Evolutionary conservation across 805 yeast species (phyloP).

Genomic region (Nakazawaea ernobii): DNA sequence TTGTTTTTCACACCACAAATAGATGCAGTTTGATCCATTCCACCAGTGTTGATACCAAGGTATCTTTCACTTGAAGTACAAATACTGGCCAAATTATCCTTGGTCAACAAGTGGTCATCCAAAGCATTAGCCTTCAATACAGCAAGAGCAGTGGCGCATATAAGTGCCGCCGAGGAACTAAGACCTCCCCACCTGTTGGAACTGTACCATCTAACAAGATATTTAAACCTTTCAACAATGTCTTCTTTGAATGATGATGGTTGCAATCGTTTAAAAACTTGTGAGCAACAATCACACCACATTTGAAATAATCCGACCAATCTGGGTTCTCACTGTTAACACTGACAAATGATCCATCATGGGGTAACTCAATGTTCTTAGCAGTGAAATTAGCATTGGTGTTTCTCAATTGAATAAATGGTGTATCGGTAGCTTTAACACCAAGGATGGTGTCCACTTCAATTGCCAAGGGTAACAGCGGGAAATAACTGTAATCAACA

Average conservation of each 20-base stretch:
- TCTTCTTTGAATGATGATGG: neutral
- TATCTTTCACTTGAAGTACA: slow-evolving; percentile 66
- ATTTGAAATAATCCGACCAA: slow-evolving; percentile 68
- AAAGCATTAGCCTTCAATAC: slow-evolving; percentile 48
- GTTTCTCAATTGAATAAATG: slow-evolving; percentile 25
- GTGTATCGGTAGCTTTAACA: slow-evolving; percentile 22
- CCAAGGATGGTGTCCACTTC: slow-evolving; percentile 58
- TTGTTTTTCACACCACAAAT: slow-evolving; percentile 55
- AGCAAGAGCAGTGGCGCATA: slow-evolving; percentile 57
- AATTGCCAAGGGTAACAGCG: slow-evolving; percentile 71
- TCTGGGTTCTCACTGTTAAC: slow-evolving; percentile 46
- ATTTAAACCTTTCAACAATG: slow-evolving; percentile 40
- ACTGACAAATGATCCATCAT: slow-evolving; percentile 31
- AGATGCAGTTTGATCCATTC: slow-evolving; percentile 74
- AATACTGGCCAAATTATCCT: slow-evolving; percentile 48
- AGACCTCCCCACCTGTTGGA: slow-evolving; percentile 72
- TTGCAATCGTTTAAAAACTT: slow-evolving; percentile 27
- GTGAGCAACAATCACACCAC: slow-evolving; percentile 58
- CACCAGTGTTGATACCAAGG: slow-evolving; percentile 74
- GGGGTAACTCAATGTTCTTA: slow-evolving; percentile 32
- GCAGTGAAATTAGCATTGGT: slow-evolving; percentile 29
- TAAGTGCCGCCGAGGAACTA: slow-evolving; percentile 68
- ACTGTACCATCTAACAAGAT: slow-evolving; percentile 57
- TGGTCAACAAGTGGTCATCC: slow-evolving; percentile 27
- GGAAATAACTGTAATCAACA: slow-evolving; percentile 61